Conservation (phyloP, 1,284 basidiomycete species). For the Tylopilus sp. region DNA sequence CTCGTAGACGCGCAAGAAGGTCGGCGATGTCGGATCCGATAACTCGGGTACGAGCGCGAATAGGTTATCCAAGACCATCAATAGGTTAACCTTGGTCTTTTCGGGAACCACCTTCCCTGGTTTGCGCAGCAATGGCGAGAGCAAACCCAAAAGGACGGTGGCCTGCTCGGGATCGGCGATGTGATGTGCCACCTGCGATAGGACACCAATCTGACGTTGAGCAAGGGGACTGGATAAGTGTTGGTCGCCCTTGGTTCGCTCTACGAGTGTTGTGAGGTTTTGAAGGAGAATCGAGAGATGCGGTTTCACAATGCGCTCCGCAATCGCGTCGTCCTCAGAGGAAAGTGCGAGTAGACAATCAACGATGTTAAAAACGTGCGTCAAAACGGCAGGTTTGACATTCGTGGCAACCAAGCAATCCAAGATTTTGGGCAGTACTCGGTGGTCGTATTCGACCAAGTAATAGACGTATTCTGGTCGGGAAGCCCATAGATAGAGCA, state of each 20-base stretch:
- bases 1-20: constrained; percentile 72
- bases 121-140: constrained; percentile 87
- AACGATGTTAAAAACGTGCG: constrained; percentile 88
- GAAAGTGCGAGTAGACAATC: constrained; percentile 78
- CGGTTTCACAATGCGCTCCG: constrained; percentile 75
- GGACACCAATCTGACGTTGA: constrained; percentile 86
- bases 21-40: constrained; percentile 57
- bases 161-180: constrained; percentile 82
- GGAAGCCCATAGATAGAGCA: constrained; percentile 86
- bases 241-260: constrained; percentile 67
- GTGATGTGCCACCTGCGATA: constrained; percentile 85
- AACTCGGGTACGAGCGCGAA: constrained; percentile 82
- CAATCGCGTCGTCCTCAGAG: constrained; percentile 59
- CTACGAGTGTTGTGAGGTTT: constrained; percentile 80
- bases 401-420: constrained; percentile 85
- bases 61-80: constrained; percentile 82
- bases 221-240: constrained; percentile 78
- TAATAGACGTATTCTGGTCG: constrained; percentile 68
- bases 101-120: constrained; percentile 85
- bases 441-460: constrained; percentile 78
- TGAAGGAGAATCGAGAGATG: constrained; percentile 76
- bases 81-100: constrained; percentile 87
- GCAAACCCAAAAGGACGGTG: constrained; percentile 77
- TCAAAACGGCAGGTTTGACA: constrained; percentile 90
- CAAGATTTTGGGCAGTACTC: constrained; percentile 83